phyloP scores from a whole-genome alignment of 176 grass and related monocot genomes.

The Ensete ventricosum region DNA sequence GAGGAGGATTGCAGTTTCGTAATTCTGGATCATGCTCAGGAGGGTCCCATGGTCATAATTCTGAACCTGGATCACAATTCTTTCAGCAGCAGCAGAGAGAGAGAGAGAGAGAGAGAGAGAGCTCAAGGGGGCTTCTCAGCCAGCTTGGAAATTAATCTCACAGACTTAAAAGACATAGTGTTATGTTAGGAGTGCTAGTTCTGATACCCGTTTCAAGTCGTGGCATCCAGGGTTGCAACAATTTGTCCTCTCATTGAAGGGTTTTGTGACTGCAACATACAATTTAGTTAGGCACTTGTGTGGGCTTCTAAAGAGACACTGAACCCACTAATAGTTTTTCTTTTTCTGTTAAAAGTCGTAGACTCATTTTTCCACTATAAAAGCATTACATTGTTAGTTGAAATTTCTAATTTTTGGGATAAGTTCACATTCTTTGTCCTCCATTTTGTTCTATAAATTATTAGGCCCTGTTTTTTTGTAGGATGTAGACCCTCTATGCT shows the following conservation, averaged over 20 bases:
- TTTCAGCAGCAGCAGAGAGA: constrained; percentile 25
- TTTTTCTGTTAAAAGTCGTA: not conserved
- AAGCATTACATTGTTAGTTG: constrained; percentile 18
- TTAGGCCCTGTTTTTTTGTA: constrained; percentile 31
- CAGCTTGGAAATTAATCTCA: constrained; percentile 30
- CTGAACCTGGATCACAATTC: constrained; percentile 4
- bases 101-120: constrained; percentile 41
- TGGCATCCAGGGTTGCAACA: constrained; percentile 7
- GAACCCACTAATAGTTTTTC: not conserved
- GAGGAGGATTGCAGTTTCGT: constrained; percentile 25
- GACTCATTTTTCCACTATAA: constrained; percentile 9
- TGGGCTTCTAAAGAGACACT: not conserved
- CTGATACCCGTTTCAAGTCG: constrained; percentile 13
- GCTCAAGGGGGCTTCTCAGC: constrained; percentile 15
- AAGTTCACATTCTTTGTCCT: too few relatives aligned
- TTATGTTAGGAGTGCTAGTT: constrained; percentile 24
- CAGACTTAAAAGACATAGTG: constrained; percentile 30
- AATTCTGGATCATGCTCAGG: constrained; percentile 21
- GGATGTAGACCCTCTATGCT: constrained; percentile 8
- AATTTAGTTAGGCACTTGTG: not conserved
- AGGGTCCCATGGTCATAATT: too few relatives aligned
- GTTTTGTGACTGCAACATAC: constrained; percentile 12
- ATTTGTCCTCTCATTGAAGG: not conserved
- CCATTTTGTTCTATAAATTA: too few relatives aligned
- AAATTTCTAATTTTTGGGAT: too few relatives aligned